Evolutionary conservation across 2,329 filamentous ascomycete genomes (phyloP).

Genomic region (Sporothrix schenckii): DNA sequence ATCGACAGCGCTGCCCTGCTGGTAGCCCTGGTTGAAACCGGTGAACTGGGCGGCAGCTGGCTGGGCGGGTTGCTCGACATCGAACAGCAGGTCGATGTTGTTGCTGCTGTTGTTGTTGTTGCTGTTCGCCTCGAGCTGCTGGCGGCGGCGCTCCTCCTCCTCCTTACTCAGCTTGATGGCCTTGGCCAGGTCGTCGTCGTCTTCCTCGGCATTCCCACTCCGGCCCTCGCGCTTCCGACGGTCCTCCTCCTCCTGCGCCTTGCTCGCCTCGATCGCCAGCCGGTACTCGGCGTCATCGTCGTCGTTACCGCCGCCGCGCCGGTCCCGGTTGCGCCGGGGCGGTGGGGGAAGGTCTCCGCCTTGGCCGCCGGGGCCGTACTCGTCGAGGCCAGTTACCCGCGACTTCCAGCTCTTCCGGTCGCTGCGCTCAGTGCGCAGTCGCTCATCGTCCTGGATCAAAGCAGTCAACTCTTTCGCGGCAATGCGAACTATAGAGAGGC

Average conservation of each 20-base stretch:
- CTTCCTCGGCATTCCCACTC: slow-evolving; percentile 55
- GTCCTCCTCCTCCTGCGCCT: slow-evolving; percentile 92
- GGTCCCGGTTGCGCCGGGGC: slow-evolving; percentile 52
- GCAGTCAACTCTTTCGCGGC: slow-evolving; percentile 95
- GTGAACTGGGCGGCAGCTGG: slow-evolving; percentile 63
- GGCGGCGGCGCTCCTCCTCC: slow-evolving; percentile 86
- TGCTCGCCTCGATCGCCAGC: slow-evolving; percentile 91
- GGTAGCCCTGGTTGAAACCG: slow-evolving; percentile 94
- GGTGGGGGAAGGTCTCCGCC: slow-evolving; percentile 44
- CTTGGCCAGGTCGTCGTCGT: slow-evolving; percentile 89
- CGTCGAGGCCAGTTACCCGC: slow-evolving; percentile 89
- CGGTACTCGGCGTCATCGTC: slow-evolving; percentile 91
- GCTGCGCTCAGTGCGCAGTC: slow-evolving; percentile 83
- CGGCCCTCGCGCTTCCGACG: slow-evolving; percentile 69
- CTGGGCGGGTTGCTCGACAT: slow-evolving; percentile 67
- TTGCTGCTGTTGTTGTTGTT: slow-evolving; percentile 42
- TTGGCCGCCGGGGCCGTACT: slow-evolving; percentile 58
- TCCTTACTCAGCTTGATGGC: slow-evolving; percentile 93
- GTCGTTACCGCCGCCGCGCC: slow-evolving; percentile 57
- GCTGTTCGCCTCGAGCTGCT: slow-evolving; percentile 76
- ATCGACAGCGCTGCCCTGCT: slow-evolving; percentile 94
- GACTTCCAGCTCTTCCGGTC: slow-evolving; percentile 97
- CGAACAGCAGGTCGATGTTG: slow-evolving; percentile 72
- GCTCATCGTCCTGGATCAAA: slow-evolving; percentile 89
- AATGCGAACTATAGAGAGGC: slow-evolving; percentile 71